Evolutionary conservation across 2,329 filamentous ascomycete species (phyloP).

Genomic region (Colletotrichum sp.): DNA sequence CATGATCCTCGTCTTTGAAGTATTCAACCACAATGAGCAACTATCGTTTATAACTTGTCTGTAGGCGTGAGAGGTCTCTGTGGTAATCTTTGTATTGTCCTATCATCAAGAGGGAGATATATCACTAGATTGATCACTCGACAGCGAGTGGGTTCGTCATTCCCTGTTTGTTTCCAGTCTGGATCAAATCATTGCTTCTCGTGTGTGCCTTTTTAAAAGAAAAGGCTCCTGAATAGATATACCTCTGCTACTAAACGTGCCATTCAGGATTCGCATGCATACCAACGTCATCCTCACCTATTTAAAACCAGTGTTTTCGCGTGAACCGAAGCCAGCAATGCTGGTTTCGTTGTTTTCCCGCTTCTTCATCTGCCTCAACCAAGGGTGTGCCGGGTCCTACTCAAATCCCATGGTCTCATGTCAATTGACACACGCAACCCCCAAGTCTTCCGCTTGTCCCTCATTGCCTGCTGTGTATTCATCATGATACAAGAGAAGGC

Average conservation of each 20-base stretch:
- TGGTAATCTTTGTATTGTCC: not conserved
- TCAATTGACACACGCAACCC: not conserved
- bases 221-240: not conserved
- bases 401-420: not conserved
- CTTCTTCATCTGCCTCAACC: not conserved
- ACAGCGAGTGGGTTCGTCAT: not conserved
- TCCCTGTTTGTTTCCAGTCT: not conserved
- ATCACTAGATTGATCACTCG: not conserved
- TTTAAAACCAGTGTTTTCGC: accelerated
- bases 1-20: not conserved
- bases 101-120: not conserved
- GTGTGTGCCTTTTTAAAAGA: too few relatives aligned
- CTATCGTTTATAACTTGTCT: not conserved
- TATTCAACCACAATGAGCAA: not conserved
- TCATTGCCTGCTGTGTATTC: not conserved
- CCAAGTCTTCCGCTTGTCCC: not conserved
- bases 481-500: not conserved
- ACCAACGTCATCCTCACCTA: not conserved
- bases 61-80: not conserved
- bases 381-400: not conserved
- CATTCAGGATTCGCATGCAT: not conserved
- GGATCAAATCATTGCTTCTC: too few relatives aligned
- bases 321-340: not conserved
- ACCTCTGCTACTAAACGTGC: too few relatives aligned
- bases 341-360: too few relatives aligned